Conservation (phyloP, 164 flowering plant species). For the Umbilicus rupestris region DNA sequence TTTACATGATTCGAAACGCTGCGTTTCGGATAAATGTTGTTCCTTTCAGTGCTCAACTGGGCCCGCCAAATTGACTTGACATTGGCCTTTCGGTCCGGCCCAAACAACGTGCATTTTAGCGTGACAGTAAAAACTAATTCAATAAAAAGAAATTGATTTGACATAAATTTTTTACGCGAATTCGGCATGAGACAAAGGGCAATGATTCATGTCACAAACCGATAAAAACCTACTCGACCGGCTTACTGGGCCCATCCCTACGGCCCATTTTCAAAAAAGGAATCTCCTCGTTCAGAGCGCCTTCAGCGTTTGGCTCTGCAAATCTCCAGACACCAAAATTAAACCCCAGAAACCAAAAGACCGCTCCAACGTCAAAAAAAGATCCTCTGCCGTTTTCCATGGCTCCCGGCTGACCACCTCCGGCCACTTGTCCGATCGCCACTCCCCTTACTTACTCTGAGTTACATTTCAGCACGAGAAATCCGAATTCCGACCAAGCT, state of each 20-base stretch:
- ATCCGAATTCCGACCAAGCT: no score
- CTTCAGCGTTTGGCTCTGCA: not conserved
- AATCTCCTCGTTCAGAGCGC: slow-evolving; percentile 4
- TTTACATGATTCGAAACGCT: no score
- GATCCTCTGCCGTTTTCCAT: not conserved
- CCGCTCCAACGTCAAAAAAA: not conserved
- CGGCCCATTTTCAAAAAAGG: not conserved
- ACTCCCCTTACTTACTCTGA: no score
- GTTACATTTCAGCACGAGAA: no score
- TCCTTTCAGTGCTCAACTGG: no score
- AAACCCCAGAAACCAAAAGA: not conserved
- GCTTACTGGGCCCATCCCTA: not conserved
- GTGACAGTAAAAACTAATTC: no score
- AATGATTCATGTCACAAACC: not conserved
- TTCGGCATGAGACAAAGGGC: not conserved
- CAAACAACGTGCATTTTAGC: no score
- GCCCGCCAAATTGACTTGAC: no score
- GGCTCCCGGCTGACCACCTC: not conserved
- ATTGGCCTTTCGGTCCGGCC: no score
- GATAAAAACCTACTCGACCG: not conserved
- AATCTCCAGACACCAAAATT: slow-evolving; percentile 1
- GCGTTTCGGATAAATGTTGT: not conserved
- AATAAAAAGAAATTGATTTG: no score
- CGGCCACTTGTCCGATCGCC: not conserved
- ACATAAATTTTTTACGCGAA: no score